Conservation (phyloP, 306 rosid genomes). For the Aeschynomene evenia region DNA sequence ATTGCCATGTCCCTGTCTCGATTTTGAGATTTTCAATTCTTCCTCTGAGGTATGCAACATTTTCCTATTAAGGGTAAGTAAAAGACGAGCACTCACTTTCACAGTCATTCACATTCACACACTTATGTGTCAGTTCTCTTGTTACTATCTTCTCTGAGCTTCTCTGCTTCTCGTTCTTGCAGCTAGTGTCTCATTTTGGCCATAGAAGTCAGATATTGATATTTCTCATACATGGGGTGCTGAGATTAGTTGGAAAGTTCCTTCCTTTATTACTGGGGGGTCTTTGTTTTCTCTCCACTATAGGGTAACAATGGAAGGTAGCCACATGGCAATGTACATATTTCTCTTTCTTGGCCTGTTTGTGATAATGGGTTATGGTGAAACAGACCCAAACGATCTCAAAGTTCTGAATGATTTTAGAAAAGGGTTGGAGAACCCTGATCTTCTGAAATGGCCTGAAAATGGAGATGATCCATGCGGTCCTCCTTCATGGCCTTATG, state of each 20-base stretch:
- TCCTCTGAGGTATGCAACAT: conserved; percentile 19
- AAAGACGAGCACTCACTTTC: background rate
- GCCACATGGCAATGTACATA: conserved; percentile 22
- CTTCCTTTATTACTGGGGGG: conserved; percentile 1
- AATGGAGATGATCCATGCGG: conserved; percentile 79
- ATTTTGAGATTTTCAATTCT: background rate
- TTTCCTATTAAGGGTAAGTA: conserved; percentile 7
- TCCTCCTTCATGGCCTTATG: conserved; percentile 67
- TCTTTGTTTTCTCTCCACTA: background rate
- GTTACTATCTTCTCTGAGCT: conserved; percentile 5
- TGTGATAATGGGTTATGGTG: conserved; percentile 35
- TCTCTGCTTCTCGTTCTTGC: conserved; percentile 23
- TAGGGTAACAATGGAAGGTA: conserved; percentile 40
- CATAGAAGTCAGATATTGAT: background rate
- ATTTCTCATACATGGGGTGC: conserved; percentile 30
- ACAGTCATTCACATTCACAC: background rate
- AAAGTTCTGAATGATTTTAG: conserved; percentile 67
- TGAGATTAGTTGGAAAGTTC: conserved; percentile 27
- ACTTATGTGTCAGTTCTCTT: background rate
- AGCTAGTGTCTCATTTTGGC: conserved; percentile 10
- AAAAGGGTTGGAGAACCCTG: conserved; percentile 67
- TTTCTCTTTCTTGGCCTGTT: conserved; percentile 37
- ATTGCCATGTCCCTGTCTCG: conserved; percentile 29
- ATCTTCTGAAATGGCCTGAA: conserved; percentile 69
- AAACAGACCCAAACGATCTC: conserved; percentile 63